These are phyloP conservation scores for Przewalskia tangutica DNA, from an alignment of 257 asterid species.

Conservation along the genomic window DNA sequence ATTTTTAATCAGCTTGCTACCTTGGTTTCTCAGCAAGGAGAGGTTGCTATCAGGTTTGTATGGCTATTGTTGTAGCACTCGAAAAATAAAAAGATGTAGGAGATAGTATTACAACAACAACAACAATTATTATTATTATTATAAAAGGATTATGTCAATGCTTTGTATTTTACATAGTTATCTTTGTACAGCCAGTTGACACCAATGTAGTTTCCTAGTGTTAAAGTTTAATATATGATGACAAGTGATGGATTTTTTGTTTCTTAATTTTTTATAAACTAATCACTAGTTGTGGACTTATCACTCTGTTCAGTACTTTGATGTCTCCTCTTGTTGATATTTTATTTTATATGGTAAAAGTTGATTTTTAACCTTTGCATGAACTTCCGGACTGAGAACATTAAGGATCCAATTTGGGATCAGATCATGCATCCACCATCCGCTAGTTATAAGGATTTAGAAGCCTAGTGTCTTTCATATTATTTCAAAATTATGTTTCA, in stretches of 20 bases:
- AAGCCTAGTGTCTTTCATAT: background rate
- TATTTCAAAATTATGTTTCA: background rate
- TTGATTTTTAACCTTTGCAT: background rate
- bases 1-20: constrained; percentile 91
- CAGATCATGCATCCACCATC: background rate
- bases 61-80: background rate
- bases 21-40: constrained; percentile 95
- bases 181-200: background rate
- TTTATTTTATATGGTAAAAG: background rate
- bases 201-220: background rate
- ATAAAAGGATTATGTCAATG: background rate
- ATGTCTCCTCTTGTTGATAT: background rate
- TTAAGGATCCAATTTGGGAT: background rate
- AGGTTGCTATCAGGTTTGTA: constrained; percentile 72
- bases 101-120: background rate
- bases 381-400: background rate
- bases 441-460: background rate
- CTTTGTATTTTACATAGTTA: background rate
- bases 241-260: background rate
- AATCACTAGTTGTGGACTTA: background rate
- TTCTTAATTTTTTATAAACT: background rate
- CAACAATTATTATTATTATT: no score
- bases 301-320: background rate
- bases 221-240: background rate
- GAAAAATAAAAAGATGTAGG: background rate